Evolutionary conservation across 352 stramenopile species (phyloP).

Genomic region (Globisporangium megalacanthum): DNA sequence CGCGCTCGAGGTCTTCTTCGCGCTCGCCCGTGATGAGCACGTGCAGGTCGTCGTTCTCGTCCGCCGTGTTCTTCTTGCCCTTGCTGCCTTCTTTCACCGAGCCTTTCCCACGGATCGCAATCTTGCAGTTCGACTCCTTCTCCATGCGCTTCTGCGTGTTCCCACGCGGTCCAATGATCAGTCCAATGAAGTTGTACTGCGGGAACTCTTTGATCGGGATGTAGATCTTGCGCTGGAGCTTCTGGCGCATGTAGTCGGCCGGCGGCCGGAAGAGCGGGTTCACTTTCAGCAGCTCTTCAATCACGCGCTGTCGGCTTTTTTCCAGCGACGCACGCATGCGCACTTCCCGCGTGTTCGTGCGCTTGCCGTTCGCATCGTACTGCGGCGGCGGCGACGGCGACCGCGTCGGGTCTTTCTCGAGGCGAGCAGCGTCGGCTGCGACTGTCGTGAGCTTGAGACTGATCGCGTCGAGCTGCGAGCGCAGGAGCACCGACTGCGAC

Average conservation of each 20-base stretch:
- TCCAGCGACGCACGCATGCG: conserved; percentile 91
- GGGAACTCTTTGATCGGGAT: conserved; percentile 98
- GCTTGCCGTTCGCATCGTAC: conserved; percentile 95
- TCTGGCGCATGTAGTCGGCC: conserved; percentile 88
- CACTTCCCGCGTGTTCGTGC: conserved; percentile 95
- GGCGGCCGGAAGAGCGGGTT: conserved; percentile 89
- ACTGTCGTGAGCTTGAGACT: conserved; percentile 76
- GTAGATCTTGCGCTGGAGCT: conserved; percentile 95
- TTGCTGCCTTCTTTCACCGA: conserved; percentile 97
- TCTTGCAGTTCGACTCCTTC: conserved; percentile 97
- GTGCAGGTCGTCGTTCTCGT: conserved; percentile 96
- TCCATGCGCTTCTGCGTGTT: conserved; percentile 99
- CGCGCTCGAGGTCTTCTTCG: conserved; percentile 82
- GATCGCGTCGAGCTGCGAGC: conserved; percentile 67
- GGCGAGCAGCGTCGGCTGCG: conserved; percentile 62
- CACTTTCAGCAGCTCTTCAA: conserved; percentile 95
- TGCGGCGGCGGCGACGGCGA: conserved; percentile 91
- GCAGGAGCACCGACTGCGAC: conserved; percentile 67
- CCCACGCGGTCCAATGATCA: conserved; percentile 98
- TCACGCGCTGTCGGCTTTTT: conserved; percentile 87
- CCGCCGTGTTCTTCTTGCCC: conserved; percentile 88
- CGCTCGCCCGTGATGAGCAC: conserved; percentile 92
- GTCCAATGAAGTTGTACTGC: conserved; percentile 99
- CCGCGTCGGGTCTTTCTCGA: conserved; percentile 85
- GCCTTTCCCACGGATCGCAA: conserved; percentile 96